These are phyloP conservation scores for Cyphellophora attinorum DNA, from an alignment of 2,329 filamentous ascomycete species.

Conservation along the genomic window DNA sequence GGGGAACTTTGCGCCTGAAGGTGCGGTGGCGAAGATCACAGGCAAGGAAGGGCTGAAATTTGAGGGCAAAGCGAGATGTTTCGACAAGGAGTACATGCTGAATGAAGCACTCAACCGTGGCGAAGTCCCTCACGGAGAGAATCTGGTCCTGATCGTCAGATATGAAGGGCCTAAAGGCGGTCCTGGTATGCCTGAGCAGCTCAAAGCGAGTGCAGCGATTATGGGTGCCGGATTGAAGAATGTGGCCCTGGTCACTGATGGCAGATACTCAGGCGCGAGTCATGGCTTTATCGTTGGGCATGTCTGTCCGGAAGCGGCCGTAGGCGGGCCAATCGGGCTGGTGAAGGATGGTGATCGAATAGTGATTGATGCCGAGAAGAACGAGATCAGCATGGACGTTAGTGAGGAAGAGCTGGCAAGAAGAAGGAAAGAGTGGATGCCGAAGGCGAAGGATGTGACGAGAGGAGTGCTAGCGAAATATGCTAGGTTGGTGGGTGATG, in stretches of 20 bases:
- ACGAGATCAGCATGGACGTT: conserved; percentile 62
- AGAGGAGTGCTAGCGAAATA: conserved; percentile 87
- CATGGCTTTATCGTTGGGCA: conserved; percentile 94
- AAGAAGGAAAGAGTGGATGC: conserved; percentile 58
- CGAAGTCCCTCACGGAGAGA: conserved; percentile 63
- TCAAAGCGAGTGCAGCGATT: conserved; percentile 78
- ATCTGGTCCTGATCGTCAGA: conserved; percentile 79
- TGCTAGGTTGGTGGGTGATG: conserved; percentile 76
- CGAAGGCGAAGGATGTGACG: conserved; percentile 62
- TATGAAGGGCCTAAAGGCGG: conserved; percentile 93
- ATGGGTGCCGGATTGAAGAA: conserved; percentile 87
- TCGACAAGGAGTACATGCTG: conserved; percentile 74
- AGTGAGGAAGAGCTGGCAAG: conserved; percentile 59
- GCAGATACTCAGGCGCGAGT: conserved; percentile 75
- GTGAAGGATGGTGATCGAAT: conserved; percentile 72
- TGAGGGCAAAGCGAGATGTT: conserved; percentile 70
- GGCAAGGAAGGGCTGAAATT: conserved; percentile 86
- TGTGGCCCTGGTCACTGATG: conserved; percentile 85
- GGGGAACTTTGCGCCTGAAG: conserved; percentile 79
- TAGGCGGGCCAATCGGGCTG: conserved; percentile 78
- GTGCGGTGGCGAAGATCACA: conserved; percentile 91
- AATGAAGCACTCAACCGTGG: conserved; percentile 64
- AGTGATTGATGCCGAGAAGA: conserved; percentile 75
- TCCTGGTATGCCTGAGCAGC: conserved; percentile 91
- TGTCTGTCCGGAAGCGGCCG: conserved; percentile 80